Base-by-base conservation (phyloP, 345 rosid genomes). In the Cardamine resedifolia region DNA sequence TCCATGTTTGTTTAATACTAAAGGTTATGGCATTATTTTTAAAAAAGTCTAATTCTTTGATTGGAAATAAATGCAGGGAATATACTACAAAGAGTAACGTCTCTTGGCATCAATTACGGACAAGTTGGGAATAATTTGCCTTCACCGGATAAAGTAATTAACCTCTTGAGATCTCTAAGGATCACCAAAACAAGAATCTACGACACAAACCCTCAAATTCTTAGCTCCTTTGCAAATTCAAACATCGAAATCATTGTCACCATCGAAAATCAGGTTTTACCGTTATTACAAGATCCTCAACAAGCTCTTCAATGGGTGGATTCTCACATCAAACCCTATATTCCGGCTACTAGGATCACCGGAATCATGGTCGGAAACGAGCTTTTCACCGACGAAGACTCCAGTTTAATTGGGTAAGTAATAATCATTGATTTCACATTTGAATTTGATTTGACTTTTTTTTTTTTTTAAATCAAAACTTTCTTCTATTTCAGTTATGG, bases 101-200 rank as follows among this genome's bases (percentile, higher is more conserved):
- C 88, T 23, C 77, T 91, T 53, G 99, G 97, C 21, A 89, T 95
- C 81, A 95, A 91, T 27, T 95, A 95, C 31, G 99, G 99, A 3
- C 99, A 95, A 83, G 78, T 95, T 47, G 99, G 74, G 19, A 82
- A 88, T 77, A 80, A 91, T 82, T 74, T 95, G 73, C 97, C 86
- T 6, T 67, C 87, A 7, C 96, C 99, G 1, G 85, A 87, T 41
- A 80, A 71, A 64, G 99, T 91, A 14, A 81, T 88, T 11, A 84
- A 76, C 61, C 93, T 95, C 64, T 39, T 95, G 62, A 78, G 82
- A 59, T 80, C 97, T 41, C 66, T 90, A 24, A 85, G 82, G 84
- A 39, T 91, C 43, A 87, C 84, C 6, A 91, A 88, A 78, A 81
- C 90, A 23, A 85, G 90, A 84, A 90, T 95, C 60, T 95, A 91